Evolutionary conservation across 768 basidiomycete species (phyloP).

Genomic region (Suillus subaureus): DNA sequence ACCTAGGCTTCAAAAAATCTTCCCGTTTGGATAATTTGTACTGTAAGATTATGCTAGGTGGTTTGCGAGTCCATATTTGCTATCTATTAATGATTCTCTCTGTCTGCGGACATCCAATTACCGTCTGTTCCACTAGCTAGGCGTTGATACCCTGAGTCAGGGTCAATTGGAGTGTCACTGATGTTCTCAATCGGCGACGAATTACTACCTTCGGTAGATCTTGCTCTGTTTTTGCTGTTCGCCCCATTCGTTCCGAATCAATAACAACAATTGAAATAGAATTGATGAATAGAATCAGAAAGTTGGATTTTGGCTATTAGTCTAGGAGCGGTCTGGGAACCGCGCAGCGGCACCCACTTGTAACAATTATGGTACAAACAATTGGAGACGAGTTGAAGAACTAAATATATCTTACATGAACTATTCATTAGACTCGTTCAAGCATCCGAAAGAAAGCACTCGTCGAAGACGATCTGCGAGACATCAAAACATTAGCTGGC

Average conservation of each 20-base stretch:
- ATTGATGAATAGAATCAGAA: neutral
- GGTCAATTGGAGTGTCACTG: neutral
- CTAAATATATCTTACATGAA: neutral
- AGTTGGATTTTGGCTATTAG: neutral
- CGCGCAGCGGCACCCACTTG: neutral
- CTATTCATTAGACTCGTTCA: constrained; percentile 5
- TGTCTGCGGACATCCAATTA: neutral
- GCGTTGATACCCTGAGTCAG: neutral
- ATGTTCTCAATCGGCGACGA: neutral
- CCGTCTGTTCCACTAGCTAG: neutral
- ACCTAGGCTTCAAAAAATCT: neutral
- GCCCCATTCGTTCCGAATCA: neutral
- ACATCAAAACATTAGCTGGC: constrained; percentile 4
- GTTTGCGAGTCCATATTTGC: neutral
- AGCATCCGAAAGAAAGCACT: constrained; percentile 24
- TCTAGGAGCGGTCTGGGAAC: neutral
- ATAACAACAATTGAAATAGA: neutral
- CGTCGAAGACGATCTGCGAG: constrained; percentile 30
- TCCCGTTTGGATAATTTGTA: neutral
- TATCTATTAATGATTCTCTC: neutral
- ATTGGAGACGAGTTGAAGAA: neutral
- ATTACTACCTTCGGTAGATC: neutral
- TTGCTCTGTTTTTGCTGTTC: neutral
- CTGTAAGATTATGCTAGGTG: constrained; percentile 3
- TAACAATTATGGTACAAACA: neutral